Base-by-base conservation (phyloP, 2,329 filamentous ascomycete genomes). In the Apiospora rasikravindrae region DNA sequence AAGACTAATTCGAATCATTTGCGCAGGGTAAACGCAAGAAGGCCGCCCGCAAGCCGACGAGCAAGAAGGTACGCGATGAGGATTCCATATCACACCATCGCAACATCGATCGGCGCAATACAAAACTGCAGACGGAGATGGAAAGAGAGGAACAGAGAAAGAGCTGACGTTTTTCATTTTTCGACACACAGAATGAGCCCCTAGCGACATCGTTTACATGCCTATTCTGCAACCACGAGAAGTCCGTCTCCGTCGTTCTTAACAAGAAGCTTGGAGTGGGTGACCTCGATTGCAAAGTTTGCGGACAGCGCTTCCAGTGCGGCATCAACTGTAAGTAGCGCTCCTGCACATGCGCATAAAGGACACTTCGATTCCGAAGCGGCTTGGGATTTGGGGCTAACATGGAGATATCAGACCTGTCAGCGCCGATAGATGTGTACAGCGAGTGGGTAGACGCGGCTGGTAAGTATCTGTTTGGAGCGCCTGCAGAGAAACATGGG, bases 191-290 rank as follows among this genome's bases (percentile, higher is more conserved):
- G 91, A 84, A 88, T 81, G 93, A 95, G 77, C 89, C 91, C 53
- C 88, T 96, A 24, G 88, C 92, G 4, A 95, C 94, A 2, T 90
- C 90, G n/a, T 99, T 99, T 83, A 94, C 95, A 72, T 99, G 96
- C 81, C 91, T 99, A 66, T 99, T 99, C 85, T 99, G 96, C 88
- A 98, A 98, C 82, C 95, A 98, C 84, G 96, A 98, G 81, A 96
- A 94, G 76, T 94, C 95, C 0, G 94, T 99, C 70, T 89, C 90
- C 40, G 93, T 98, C 76, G 96, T 97, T 83, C 88, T 99, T 69
- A 95, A 99, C 81, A 98, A 97, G 87, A 98, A 98, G 82, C 87
- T 91, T 40, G 94, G 94, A 69, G 89, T 98, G 49, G 96, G 96
- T 67, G 90, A 93, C 73, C 87, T 99, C 37, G 90, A 92, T 73